Evolutionary conservation across 108 stramenopile genomes (phyloP), one percentile per base, ranked within the genome.

Genomic region (Schizochytrium sp.): DNA sequence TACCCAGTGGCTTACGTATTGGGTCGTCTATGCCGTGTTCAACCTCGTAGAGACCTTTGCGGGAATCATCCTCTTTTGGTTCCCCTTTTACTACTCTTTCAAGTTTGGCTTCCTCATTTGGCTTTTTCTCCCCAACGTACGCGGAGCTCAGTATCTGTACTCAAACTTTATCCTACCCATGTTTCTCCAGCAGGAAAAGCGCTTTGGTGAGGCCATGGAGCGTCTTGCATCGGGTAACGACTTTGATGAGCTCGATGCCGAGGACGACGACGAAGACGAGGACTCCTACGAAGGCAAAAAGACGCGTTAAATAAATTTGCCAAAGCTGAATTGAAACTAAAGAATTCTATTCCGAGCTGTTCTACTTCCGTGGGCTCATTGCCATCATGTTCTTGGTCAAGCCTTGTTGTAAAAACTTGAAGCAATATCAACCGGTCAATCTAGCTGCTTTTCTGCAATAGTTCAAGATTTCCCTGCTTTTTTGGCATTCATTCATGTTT

Each of bases 1-100:
- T 87, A 96, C 95, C 55, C 97, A 97, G 88, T 98, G 97, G 97
- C 94, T 97, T 44, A 95, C 96, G 44, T 98, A 98, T 91, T 98
- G 97, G 97, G 95, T 97, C 58, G 95, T 98, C 48, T 98, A 95
- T 89, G 93, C 96, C 53, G 95, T 96, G 92, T 97, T 98, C 90
- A 94, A 95, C 47, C 92, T 97, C 72, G 92, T 98, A 88, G 97
- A 97, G 91, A 92, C 95, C 58, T 98, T 98, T 90, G 88, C 91
- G 25, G 95, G 95, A 29, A 92, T 95, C 55, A 91, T 98, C 21
- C 91, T 97, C 25, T 96, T 96, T 88, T 97, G 96, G 96, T 97
- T 98, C 90, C 97, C 97, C 4, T 97, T 97, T 87, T 98, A 98
- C 91, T 97, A 96, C 87, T 93, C 96, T 28, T 96, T 97, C 93